Conservation (phyloP, 1,284 basidiomycete genomes). For the Phenoliferia sp. region DNA sequence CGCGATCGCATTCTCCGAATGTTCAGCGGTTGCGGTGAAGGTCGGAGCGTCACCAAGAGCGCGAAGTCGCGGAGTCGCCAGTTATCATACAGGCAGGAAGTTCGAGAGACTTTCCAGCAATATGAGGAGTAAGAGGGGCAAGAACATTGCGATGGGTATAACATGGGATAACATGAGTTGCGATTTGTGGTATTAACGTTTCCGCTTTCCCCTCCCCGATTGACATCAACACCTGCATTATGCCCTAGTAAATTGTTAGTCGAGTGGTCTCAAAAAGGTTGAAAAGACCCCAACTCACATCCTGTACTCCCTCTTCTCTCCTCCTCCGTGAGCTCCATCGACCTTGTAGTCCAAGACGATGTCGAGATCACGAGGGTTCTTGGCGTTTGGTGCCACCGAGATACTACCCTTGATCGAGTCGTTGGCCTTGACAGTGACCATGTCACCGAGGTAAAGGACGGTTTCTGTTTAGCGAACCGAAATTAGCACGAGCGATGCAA, state of each 20-base stretch:
- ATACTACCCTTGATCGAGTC: conserved; percentile 68
- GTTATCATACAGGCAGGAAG: too few relatives aligned
- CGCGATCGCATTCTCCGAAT: too few relatives aligned
- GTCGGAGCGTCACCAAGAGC: too few relatives aligned
- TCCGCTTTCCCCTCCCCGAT: too few relatives aligned
- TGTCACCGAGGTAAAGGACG: conserved; percentile 89
- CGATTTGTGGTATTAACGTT: too few relatives aligned
- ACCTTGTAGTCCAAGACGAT: conserved; percentile 71
- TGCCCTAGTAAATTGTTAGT: too few relatives aligned
- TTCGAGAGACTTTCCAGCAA: too few relatives aligned
- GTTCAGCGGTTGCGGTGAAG: too few relatives aligned
- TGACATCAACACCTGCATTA: not conserved
- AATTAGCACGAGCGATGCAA: not conserved
- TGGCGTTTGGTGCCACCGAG: conserved; percentile 74
- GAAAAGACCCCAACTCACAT: conserved; percentile 9
- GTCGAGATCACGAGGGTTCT: conserved; percentile 90
- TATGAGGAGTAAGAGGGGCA: too few relatives aligned
- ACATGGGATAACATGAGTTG: too few relatives aligned
- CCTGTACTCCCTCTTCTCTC: conserved; percentile 30
- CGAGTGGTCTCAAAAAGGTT: not conserved
- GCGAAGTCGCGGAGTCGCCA: too few relatives aligned
- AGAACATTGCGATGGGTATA: too few relatives aligned
- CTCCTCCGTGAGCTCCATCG: conserved; percentile 35
- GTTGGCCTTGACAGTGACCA: conserved; percentile 53
- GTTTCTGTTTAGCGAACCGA: conserved; percentile 57